A percentile compares a stretch with the other conserved stretches of the same genome.
These are phyloP conservation scores for Meyerozyma carpophila DNA, from an alignment of 1,139 yeast species.

Conservation along the genomic window DNA sequence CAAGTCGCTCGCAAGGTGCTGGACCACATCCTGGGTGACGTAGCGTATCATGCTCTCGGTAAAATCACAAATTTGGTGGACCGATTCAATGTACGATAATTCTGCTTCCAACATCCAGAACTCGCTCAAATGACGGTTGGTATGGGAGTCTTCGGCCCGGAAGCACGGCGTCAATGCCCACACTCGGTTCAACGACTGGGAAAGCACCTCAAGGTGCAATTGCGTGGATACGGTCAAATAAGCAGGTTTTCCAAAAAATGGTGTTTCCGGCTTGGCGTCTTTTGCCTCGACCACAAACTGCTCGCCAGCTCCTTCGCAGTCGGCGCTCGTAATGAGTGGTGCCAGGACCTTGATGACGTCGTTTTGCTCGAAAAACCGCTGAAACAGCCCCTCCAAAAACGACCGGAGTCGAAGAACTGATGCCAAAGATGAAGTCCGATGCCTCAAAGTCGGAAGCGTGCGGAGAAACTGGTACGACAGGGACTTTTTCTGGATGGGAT, in stretches of 20 bases:
- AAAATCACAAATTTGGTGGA: slow-evolving; percentile 57
- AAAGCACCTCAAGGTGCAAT: slow-evolving; percentile 77
- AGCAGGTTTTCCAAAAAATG: slow-evolving; percentile 63
- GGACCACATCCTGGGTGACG: slow-evolving; percentile 36
- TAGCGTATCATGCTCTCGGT: slow-evolving; percentile 65
- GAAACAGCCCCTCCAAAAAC: slow-evolving; percentile 48
- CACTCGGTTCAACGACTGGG: slow-evolving; percentile 71
- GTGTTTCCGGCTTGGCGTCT: slow-evolving; percentile 14
- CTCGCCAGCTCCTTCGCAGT: slow-evolving; percentile 98
- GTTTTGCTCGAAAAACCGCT: slow-evolving; percentile 47
- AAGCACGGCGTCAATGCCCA: slow-evolving; percentile 93
- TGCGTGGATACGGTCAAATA: slow-evolving; percentile 89
- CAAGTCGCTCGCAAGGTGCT: slow-evolving; percentile 33
- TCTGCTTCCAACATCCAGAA: slow-evolving; percentile 99
- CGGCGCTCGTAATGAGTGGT: slow-evolving; percentile 82
- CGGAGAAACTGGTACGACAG: slow-evolving; percentile 66
- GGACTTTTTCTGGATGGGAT: slow-evolving; percentile 80
- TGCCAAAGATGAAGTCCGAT: slow-evolving; percentile 62
- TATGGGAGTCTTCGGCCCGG: slow-evolving; percentile 88
- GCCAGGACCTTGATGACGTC: slow-evolving; percentile 73
- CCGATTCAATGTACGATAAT: slow-evolving; percentile 55
- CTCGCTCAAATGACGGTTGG: slow-evolving; percentile 87
- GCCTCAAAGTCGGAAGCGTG: slow-evolving; percentile 67
- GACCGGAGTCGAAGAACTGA: slow-evolving; percentile 72
- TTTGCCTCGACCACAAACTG: slow-evolving; percentile 53